Conservation (phyloP, 768 basidiomycete genomes). For the Mycena belliarum region DNA sequence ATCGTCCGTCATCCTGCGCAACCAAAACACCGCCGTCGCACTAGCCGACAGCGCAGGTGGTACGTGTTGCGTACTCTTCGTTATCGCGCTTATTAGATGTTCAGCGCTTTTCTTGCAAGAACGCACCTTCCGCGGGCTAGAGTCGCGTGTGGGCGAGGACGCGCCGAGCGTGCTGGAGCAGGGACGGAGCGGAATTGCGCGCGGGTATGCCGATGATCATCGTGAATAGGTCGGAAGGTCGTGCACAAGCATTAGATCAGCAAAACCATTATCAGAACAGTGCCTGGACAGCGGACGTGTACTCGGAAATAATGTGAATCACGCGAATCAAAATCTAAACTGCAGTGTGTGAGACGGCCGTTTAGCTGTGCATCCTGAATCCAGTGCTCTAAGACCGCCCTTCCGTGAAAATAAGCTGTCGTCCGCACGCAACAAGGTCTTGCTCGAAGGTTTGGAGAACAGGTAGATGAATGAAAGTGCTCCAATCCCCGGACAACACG, state of each 20-base stretch:
- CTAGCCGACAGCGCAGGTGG: slow-evolving; percentile 73
- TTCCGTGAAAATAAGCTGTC: too few species aligned
- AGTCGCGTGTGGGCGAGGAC: slow-evolving; percentile 75
- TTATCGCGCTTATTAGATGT: neutral
- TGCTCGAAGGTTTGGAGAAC: too few species aligned
- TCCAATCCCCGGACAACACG: neutral
- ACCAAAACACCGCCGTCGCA: slow-evolving; percentile 61
- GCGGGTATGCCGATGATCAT: slow-evolving; percentile 73
- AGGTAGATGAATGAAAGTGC: neutral
- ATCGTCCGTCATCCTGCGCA: slow-evolving; percentile 58
- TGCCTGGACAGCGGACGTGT: too few species aligned
- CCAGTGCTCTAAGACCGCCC: too few species aligned
- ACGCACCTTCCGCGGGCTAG: slow-evolving; percentile 81
- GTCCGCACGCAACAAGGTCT: too few species aligned
- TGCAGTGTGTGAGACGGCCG: too few species aligned
- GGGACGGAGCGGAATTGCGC: slow-evolving; percentile 86
- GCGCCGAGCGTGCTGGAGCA: slow-evolving; percentile 82
- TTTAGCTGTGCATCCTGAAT: too few species aligned
- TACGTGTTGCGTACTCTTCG: slow-evolving; percentile 28
- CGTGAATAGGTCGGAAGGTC: neutral
- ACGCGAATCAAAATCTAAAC: too few species aligned
- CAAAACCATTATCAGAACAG: too few species aligned
- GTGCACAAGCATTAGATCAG: too few species aligned
- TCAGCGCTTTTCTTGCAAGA: slow-evolving; percentile 70
- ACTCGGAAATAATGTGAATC: too few species aligned